Conservation (phyloP, 176 grass and related monocot genomes). For the Ananas comosus region DNA sequence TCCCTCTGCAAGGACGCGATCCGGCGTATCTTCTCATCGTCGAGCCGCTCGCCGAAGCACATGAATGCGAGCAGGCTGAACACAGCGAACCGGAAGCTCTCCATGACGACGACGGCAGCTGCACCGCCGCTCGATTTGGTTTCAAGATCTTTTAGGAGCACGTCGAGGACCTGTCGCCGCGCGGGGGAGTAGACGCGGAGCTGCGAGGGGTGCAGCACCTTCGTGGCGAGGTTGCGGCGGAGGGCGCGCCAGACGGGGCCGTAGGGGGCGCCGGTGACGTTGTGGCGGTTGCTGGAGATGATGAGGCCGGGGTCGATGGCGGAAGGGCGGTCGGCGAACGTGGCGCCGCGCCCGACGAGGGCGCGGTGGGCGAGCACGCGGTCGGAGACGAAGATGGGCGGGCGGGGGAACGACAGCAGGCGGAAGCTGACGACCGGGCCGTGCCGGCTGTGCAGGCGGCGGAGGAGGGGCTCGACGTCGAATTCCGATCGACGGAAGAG, state of each 20-base stretch:
- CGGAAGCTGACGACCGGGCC: slow-evolving; percentile 41
- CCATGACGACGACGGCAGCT: background rate
- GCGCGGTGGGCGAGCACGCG: slow-evolving; percentile 8
- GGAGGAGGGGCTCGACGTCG: slow-evolving; percentile 27
- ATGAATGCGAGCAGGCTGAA: slow-evolving; percentile 59
- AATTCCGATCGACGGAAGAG: slow-evolving; percentile 29
- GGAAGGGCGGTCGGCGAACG: background rate
- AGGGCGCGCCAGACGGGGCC: slow-evolving; percentile 27
- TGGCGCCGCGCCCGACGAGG: slow-evolving; percentile 12
- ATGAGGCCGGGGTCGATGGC: background rate
- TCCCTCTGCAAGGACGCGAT: slow-evolving; percentile 20
- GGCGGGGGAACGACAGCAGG: slow-evolving; percentile 23
- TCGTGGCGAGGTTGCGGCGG: slow-evolving; percentile 25
- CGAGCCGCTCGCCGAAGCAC: slow-evolving; percentile 50
- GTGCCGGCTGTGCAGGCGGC: slow-evolving; percentile 15
- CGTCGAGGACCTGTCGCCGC: slow-evolving; percentile 5
- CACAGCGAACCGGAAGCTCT: slow-evolving; percentile 27
- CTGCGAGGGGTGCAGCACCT: slow-evolving; percentile 13
- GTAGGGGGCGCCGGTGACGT: slow-evolving; percentile 16
- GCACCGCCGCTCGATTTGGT: slow-evolving; percentile 5
- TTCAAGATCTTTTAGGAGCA: slow-evolving; percentile 16
- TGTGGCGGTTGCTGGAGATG: background rate
- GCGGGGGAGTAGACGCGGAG: slow-evolving; percentile 11
- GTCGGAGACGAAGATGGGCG: slow-evolving; percentile 18
- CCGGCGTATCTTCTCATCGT: slow-evolving; percentile 15